phyloP scores from a whole-genome alignment of 768 basidiomycete species.

The Amanita brunnescens region DNA sequence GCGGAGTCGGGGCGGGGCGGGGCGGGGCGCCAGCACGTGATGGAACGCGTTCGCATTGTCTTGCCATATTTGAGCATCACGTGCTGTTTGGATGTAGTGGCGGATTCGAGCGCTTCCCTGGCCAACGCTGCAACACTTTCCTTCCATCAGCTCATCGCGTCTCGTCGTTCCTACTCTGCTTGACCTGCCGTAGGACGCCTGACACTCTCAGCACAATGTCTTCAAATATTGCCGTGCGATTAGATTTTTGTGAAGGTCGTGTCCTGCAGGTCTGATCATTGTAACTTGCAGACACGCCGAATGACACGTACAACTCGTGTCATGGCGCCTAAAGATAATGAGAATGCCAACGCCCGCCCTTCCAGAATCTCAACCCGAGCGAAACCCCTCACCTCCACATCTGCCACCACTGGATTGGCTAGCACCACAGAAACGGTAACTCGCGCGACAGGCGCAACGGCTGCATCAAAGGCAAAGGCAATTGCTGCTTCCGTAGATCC shows the following conservation, averaged over 20 bases:
- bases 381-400: conserved; percentile 41
- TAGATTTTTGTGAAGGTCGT: conserved; percentile 5
- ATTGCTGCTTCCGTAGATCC: conserved; percentile 27
- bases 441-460: conserved; percentile 40
- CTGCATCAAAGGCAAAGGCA: conserved; percentile 45
- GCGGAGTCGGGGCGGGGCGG: not conserved
- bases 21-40: conserved; percentile 26
- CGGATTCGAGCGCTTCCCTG: conserved; percentile 15
- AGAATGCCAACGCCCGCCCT: conserved; percentile 66
- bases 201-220: conserved; percentile 30
- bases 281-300: conserved; percentile 52
- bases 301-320: conserved; percentile 43
- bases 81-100: conserved; percentile 19
- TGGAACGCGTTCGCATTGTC: conserved; percentile 23
- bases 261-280: conserved; percentile 5
- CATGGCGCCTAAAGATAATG: conserved; percentile 53
- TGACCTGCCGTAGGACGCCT: conserved; percentile 14
- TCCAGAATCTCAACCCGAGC: conserved; percentile 52
- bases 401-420: conserved; percentile 27
- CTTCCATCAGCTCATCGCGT: conserved; percentile 13
- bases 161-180: conserved; percentile 9
- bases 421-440: conserved; percentile 30
- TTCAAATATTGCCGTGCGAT: conserved; percentile 37
- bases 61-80: not conserved
- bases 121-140: conserved; percentile 12